Evolutionary conservation across 257 asterid species (phyloP).

Genomic region (Jasminum sambac): DNA sequence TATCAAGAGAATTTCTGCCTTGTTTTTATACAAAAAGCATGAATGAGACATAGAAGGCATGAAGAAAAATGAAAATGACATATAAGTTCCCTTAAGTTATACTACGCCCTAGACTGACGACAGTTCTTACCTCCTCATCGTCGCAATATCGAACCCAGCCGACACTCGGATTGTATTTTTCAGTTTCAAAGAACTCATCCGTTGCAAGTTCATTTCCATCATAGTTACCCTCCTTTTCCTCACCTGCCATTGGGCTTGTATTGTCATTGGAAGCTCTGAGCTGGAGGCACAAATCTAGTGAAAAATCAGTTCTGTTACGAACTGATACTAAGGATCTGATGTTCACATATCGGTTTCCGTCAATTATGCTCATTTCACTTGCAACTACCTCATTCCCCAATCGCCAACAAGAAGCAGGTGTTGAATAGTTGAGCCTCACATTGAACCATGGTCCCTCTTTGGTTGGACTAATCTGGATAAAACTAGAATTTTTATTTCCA

Average conservation of each 20-base stretch:
- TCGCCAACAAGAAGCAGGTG: constrained; percentile 93
- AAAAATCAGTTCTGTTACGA: constrained; percentile 67
- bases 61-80: neutral
- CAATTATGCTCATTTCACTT: constrained; percentile 81
- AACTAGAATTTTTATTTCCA: constrained; percentile 52
- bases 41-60: neutral
- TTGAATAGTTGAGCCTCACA: constrained; percentile 82
- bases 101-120: neutral
- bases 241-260: constrained; percentile 30
- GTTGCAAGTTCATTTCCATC: constrained; percentile 44
- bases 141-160: constrained; percentile 65
- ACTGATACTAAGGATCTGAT: constrained; percentile 88
- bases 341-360: constrained; percentile 70
- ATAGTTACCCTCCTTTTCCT: constrained; percentile 26
- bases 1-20: neutral
- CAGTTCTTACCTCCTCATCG: constrained; percentile 50
- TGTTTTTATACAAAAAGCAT: constrained; percentile 1
- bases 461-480: constrained; percentile 81
- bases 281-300: constrained; percentile 69
- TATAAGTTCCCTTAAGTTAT: neutral
- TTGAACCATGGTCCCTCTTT: constrained; percentile 91
- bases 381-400: constrained; percentile 79
- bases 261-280: constrained; percentile 44
- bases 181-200: constrained; percentile 77
- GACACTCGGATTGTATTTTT: constrained; percentile 47